Evolutionary conservation across 805 yeast species (phyloP).

Genomic region (Lachancea sp.): DNA sequence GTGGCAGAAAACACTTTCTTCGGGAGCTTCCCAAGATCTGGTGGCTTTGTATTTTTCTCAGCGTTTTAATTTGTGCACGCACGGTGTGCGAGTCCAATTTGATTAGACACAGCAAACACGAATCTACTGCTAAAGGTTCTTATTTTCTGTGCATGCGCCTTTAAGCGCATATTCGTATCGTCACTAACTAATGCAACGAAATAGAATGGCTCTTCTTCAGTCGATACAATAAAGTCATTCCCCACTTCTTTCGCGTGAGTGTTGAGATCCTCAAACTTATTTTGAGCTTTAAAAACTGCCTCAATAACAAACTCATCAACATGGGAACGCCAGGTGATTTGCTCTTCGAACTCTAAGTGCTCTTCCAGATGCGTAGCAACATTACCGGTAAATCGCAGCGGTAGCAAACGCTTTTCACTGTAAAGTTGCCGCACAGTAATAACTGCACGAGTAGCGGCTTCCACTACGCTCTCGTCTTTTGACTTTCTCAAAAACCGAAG

Average conservation of each 20-base stretch:
- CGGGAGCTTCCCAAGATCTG: not conserved
- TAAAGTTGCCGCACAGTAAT: slow-evolving; percentile 65
- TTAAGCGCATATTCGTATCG: slow-evolving; percentile 63
- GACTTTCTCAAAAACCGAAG: slow-evolving; percentile 63
- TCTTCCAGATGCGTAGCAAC: slow-evolving; percentile 63
- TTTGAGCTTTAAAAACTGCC: slow-evolving; percentile 42
- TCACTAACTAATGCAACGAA: slow-evolving; percentile 65
- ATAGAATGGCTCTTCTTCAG: slow-evolving; percentile 35
- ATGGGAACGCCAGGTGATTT: slow-evolving; percentile 63
- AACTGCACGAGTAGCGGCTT: slow-evolving; percentile 75
- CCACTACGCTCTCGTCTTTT: slow-evolving; percentile 65
- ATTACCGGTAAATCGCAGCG: slow-evolving; percentile 64
- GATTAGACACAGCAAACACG: slow-evolving; percentile 30
- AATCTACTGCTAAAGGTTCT: slow-evolving; percentile 32
- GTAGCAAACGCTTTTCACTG: slow-evolving; percentile 47
- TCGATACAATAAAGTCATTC: slow-evolving; percentile 7
- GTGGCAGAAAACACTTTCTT: not conserved
- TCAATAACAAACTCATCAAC: slow-evolving; percentile 63
- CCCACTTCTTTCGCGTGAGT: slow-evolving; percentile 11
- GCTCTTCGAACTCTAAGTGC: slow-evolving; percentile 66
- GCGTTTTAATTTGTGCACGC: slow-evolving; percentile 19
- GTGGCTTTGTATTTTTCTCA: not conserved
- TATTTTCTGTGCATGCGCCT: slow-evolving; percentile 38
- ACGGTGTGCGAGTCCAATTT: slow-evolving; percentile 18
- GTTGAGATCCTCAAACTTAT: slow-evolving; percentile 16